A percentile compares a stretch with the other conserved stretches of the same genome.
phyloP scores from a whole-genome alignment of 805 yeast genomes.

The Starmerella riodocensis region DNA sequence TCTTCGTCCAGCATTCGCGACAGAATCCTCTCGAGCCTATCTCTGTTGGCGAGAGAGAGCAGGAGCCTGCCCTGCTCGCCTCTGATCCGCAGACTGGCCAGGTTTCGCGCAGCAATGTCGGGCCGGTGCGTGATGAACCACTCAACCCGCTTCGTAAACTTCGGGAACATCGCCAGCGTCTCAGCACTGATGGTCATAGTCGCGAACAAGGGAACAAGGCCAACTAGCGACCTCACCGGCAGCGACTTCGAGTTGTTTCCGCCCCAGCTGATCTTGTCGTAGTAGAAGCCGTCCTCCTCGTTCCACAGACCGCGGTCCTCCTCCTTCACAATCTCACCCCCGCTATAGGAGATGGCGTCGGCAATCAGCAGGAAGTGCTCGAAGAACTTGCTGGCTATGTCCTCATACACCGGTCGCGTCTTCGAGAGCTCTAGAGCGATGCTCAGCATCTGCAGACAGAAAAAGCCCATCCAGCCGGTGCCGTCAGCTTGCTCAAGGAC shows the following conservation, averaged over 20 bases:
- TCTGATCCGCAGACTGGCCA: constrained; percentile 62
- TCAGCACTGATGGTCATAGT: constrained; percentile 80
- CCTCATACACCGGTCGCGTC: constrained; percentile 74
- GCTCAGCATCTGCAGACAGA: constrained; percentile 77
- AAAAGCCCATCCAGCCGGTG: constrained; percentile 97
- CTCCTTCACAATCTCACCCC: constrained; percentile 35
- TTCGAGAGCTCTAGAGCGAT: constrained; percentile 84
- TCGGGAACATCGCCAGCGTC: constrained; percentile 59
- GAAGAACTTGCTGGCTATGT: constrained; percentile 84
- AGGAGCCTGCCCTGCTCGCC: constrained; percentile 76
- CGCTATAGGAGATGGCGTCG: constrained; percentile 75
- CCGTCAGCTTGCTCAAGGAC: constrained; percentile 85
- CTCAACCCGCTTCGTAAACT: constrained; percentile 65
- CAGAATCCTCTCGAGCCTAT: constrained; percentile 60
- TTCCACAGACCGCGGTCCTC: constrained; percentile 56
- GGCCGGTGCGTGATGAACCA: constrained; percentile 70
- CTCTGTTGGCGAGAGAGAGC: constrained; percentile 67
- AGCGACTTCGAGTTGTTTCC: constrained; percentile 48
- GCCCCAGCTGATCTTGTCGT: constrained; percentile 82
- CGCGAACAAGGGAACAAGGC: constrained; percentile 83
- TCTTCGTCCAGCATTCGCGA: constrained; percentile 71
- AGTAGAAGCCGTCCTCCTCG: constrained; percentile 75
- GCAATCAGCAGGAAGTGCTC: constrained; percentile 86
- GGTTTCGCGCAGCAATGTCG: constrained; percentile 61
- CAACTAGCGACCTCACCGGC: constrained; percentile 81